These are phyloP conservation scores for Eucalyptus melliodora DNA, from an alignment of 345 rosid species.

Conservation along the genomic window DNA sequence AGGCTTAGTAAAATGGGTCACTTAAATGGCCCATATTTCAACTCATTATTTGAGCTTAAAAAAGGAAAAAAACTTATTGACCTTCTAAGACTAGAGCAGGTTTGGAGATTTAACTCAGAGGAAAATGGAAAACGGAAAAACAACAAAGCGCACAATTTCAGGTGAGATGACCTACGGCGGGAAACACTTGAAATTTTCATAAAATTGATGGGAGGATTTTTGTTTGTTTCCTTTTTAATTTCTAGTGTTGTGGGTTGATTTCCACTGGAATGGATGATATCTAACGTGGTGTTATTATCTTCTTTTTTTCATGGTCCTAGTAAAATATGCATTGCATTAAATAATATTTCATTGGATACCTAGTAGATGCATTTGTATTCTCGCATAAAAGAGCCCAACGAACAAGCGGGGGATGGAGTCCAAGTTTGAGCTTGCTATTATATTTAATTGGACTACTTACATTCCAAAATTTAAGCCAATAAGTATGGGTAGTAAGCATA, in stretches of 20 bases:
- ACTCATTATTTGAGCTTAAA: background rate
- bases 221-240: background rate
- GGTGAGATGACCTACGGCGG: background rate
- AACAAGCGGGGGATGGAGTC: background rate
- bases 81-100: background rate
- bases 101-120: background rate
- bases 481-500: background rate
- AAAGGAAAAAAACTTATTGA: background rate
- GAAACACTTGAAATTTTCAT: background rate
- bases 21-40: background rate
- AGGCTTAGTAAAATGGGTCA: background rate
- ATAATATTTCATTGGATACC: background rate
- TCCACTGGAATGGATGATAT: background rate
- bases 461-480: too few relatives aligned
- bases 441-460: background rate
- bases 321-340: background rate
- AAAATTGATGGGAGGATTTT: background rate
- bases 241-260: background rate
- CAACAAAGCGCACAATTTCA: background rate
- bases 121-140: background rate
- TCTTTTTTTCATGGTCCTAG: accelerated
- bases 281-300: background rate
- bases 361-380: background rate
- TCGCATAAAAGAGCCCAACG: background rate
- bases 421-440: background rate